A percentile compares a stretch with the other conserved stretches of the same genome.
These are phyloP conservation scores for Triangularia verruculosa DNA, from an alignment of 2,329 filamentous ascomycete species.

Conservation along the genomic window DNA sequence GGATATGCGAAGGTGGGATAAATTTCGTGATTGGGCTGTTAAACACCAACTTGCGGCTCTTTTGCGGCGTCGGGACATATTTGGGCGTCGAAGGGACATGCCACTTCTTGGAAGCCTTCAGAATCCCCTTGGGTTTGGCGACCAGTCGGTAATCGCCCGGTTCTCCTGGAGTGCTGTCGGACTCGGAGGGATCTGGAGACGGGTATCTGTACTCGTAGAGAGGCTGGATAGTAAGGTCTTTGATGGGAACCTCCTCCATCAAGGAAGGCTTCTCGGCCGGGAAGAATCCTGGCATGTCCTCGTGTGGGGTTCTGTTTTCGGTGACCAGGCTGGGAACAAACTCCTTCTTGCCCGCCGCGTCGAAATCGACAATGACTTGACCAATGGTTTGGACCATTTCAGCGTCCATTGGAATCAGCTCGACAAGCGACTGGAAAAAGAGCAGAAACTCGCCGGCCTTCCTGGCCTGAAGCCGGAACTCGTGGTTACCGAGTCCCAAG, in stretches of 20 bases:
- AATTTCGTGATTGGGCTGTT: conserved; percentile 24
- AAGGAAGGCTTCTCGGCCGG: conserved; percentile 24
- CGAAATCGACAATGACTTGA: conserved; percentile 34
- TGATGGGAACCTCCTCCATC: conserved; percentile 27
- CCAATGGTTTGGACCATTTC: conserved; percentile 23
- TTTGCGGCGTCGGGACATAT: conserved; percentile 26
- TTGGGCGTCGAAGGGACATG: conserved; percentile 13
- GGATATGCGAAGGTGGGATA: conserved; percentile 19
- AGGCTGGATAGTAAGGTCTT: conserved; percentile 22
- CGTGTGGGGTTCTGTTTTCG: conserved; percentile 15
- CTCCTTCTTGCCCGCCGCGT: conserved; percentile 34
- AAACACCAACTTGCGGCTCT: conserved; percentile 24
- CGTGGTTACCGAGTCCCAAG: conserved; percentile 8
- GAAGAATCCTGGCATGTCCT: conserved; percentile 28
- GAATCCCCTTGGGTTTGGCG: conserved; percentile 22
- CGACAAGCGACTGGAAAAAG: conserved; percentile 25
- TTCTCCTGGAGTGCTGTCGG: not conserved
- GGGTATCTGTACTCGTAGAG: conserved; percentile 24
- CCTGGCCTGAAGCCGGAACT: conserved; percentile 16
- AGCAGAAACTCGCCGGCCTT: conserved; percentile 27
- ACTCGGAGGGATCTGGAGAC: conserved; percentile 16
- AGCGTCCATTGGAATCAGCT: conserved; percentile 20
- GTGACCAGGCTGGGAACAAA: conserved; percentile 33
- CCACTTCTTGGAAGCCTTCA: conserved; percentile 24
- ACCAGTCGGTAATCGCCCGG: conserved; percentile 19